Percentiles rank a stretch among this genome's conserved stretches.
These are phyloP conservation scores for Agaricus sinodeliciosus DNA, from an alignment of 768 basidiomycete species.

Conservation along the genomic window DNA sequence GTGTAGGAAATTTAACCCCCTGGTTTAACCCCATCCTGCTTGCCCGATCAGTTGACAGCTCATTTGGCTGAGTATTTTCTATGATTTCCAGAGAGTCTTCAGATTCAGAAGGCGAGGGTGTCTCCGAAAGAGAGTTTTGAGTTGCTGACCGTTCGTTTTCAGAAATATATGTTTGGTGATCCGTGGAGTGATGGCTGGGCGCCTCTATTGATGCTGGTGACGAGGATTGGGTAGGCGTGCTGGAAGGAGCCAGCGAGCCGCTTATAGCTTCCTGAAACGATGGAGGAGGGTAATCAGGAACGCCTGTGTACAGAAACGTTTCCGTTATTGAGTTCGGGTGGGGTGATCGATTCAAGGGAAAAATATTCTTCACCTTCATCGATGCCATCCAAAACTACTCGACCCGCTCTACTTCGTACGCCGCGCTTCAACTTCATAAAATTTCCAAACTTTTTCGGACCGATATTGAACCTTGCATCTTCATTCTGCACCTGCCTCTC, in stretches of 20 bases:
- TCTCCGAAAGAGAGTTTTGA: slow-evolving; percentile 5
- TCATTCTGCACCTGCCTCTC: slow-evolving; percentile 26
- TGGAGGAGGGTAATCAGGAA: slow-evolving; percentile 69
- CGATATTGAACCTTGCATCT: slow-evolving; percentile 41
- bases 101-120: slow-evolving; percentile 33
- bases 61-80: slow-evolving; percentile 30
- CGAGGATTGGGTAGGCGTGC: slow-evolving; percentile 26
- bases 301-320: slow-evolving; percentile 20
- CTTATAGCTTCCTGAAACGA: slow-evolving; percentile 67
- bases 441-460: slow-evolving; percentile 25
- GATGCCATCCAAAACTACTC: slow-evolving; percentile 19
- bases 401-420: slow-evolving; percentile 20
- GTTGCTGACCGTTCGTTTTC: neutral
- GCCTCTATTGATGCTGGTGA: slow-evolving; percentile 15
- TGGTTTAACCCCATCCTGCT: slow-evolving; percentile 25
- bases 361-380: slow-evolving; percentile 18
- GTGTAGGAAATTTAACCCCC: slow-evolving; percentile 24
- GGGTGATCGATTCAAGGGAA: neutral
- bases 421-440: slow-evolving; percentile 20
- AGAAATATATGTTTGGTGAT: slow-evolving; percentile 8
- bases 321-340: slow-evolving; percentile 3
- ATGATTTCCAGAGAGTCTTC: slow-evolving; percentile 51
- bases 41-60: slow-evolving; percentile 30
- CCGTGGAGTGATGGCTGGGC: neutral
- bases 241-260: neutral